phyloP scores from a whole-genome alignment of 257 asterid genomes.

The Nicotiana noctiflora region DNA sequence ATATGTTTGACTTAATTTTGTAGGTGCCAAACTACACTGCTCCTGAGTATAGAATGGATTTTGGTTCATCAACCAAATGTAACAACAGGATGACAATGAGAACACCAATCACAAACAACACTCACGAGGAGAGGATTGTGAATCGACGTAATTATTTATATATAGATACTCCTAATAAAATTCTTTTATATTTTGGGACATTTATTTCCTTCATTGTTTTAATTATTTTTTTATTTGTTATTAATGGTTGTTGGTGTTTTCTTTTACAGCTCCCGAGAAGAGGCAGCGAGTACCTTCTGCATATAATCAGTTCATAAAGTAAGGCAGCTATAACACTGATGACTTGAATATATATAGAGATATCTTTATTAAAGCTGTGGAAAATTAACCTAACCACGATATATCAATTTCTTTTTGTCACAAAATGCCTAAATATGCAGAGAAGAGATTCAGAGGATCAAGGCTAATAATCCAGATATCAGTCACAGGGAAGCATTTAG shows the following conservation, averaged over 20 bases:
- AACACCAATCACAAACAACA: conserved; percentile 30
- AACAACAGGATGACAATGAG: conserved; percentile 36
- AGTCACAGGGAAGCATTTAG: conserved; percentile 91
- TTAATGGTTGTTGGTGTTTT: not conserved
- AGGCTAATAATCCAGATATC: conserved; percentile 78
- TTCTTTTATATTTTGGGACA: not conserved
- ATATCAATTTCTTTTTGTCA: not conserved
- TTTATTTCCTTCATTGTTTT: not conserved
- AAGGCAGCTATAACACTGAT: conserved; percentile 8
- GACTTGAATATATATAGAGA: not conserved
- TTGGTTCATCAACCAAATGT: conserved; percentile 62
- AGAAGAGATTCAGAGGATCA: conserved; percentile 89
- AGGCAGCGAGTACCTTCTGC: conserved; percentile 91
- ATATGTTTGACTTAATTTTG: not conserved
- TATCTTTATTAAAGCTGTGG: not conserved
- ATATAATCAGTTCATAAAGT: conserved; percentile 92
- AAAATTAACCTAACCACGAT: not conserved
- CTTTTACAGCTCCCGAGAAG: conserved; percentile 80
- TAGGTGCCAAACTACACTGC: conserved; percentile 39
- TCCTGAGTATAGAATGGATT: conserved; percentile 45
- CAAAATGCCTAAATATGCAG: conserved; percentile 24
- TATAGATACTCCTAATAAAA: too few species aligned
- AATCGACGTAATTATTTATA: conserved; percentile 59
- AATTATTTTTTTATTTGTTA: not conserved
- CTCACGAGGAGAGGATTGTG: conserved; percentile 37